Evolutionary conservation across 768 basidiomycete species (phyloP), one percentile per base, ranked within the genome.

Genomic region (Chiua virens): DNA sequence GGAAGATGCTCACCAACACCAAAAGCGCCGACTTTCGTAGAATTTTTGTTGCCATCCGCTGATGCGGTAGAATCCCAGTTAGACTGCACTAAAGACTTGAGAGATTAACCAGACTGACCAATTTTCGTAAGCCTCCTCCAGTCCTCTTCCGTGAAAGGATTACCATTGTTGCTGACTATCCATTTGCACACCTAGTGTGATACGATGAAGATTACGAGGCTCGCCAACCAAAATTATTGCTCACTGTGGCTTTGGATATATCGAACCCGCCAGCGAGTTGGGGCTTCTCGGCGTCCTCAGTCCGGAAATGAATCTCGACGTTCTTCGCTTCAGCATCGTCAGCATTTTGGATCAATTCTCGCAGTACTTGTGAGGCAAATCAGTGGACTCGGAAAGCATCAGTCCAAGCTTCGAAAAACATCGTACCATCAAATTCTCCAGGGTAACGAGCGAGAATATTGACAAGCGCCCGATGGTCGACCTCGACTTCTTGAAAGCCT

Each of bases 261-360:
- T 59, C 54, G 13, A 10, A 17, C n/a, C 38, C 10, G 15, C 22
- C 13, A 9, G 21, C 4, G 22, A 13, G 10, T 21, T n/a, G 36
- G 18, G 15, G 15, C 35, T 22, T n/a, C n/a, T 56, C 25, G 36
- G 48, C 57, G 28, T 43, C 45, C 37, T 56, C 47, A 6, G 73
- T 71, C 30, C 68, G 61, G 54, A 74, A 75, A 20, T 66, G 67
- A 11, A 75, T 71, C 56, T 72, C 64, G 23, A 73, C 70, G 3
- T 51, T 53, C 28, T 55, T 62, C 2, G 73, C 64, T 11, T 64
- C 68, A 1, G 71, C 77, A 63, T 80, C 79, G 52, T 79, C 78
- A 10, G 79, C 76, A 56, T 82, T 82, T 61, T 82, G n/a, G n/a
- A n/a, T n/a, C n/a, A n/a, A n/a, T n/a, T n/a, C n/a, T n/a, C n/a